Evolutionary conservation across 2,329 filamentous ascomycete genomes (phyloP), one percentile per base, ranked within the genome.

Genomic region (Aspergillus sp.): DNA sequence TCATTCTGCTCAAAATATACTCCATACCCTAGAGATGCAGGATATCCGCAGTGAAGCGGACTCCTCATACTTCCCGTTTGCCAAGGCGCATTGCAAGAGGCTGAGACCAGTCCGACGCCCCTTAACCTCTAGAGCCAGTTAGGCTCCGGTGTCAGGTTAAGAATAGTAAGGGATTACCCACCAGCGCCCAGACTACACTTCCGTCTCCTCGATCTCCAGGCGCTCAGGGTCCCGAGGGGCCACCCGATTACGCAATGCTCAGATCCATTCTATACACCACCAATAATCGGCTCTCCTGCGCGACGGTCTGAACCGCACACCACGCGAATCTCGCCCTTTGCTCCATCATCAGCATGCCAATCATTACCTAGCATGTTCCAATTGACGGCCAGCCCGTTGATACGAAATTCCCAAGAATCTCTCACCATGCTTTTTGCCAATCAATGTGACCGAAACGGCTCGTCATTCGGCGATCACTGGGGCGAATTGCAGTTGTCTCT

Each of bases 201-300:
- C 47, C 47, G 25, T 45, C 32, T 47, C 50, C 42, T 25, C 29
- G 45, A 45, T 54, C 49, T 36, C 45, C 31, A 32, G 21, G 43
- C 42, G 25, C 32, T 34, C 42, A 48, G 53, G 52, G 52, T 50
- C 51, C 49, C 21, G 29, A 53, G 55, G 56, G 56, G 54, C 59
- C 58, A 60, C 59, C 46, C 19, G 58, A 49, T 62, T 62, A 62
- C 59, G 58, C 59, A 62, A 62, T 52, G 52, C 31, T 45, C 46
- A 38, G 49, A 55, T 58, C 52, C 47, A 43, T 50, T 45, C 47
- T 51, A 52, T 56, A 45, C 44, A 31, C 46, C 17, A 31, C 36
- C 40, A 25, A 42, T 47, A 32, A 32, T 40, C 47, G 47, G 25
- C 50, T 48, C 31, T 41, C 45, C 32, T 43, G 47, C 47, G 29